Base-by-base conservation (phyloP, 352 stramenopile genomes). In the Phytophthora nicotianae region DNA sequence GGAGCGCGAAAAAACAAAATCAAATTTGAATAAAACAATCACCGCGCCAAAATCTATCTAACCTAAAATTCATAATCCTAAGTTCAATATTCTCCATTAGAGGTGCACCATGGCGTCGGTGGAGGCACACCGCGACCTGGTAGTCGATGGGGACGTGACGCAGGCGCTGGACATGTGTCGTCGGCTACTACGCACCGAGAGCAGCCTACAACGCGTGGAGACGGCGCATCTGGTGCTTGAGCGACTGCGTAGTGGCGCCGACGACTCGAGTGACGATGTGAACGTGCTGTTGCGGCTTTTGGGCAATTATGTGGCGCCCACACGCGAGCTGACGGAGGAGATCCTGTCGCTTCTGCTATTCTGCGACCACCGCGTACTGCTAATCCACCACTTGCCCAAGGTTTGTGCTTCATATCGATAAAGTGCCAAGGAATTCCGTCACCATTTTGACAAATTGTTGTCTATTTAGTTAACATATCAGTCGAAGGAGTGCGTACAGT, bases 381-480 rank as follows among this genome's bases (percentile, higher is more conserved):
- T 95, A 14, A 90, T 95, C 32, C 77, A 95, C 65, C 83, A 95
- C 55, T 54, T 95, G 43, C 74, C 86, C 21, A 91, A 91, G 79
- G 84, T 89, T 21, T 0, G 50, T 2, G 1, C 5, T 13, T 23
- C 5, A 51, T 19, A 45, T 37, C 13, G 20, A 23, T 16, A 56
- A 19, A 50, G 35, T 20, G 9, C 29, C 24, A 23, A 45, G n/a
- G 26, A 37, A 40, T 43, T 53, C 17, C 51, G 29, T 58, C 21
- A 26, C 21, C 8, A 51, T 37, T 37, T 23, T 5, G 40, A 13
- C 20, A 16, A 42, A 14, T 53, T 68, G 20, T 42, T 68, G 20
- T 38, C 23, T 32, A 7, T 52, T 16, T 49, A 92, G 86, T 75
- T 95, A 33, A 93, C 83, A 17, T 93, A 90, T 58, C 84, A 93